Base-by-base conservation (phyloP, 2,329 filamentous ascomycete genomes). In the Hypoxylon sp. region DNA sequence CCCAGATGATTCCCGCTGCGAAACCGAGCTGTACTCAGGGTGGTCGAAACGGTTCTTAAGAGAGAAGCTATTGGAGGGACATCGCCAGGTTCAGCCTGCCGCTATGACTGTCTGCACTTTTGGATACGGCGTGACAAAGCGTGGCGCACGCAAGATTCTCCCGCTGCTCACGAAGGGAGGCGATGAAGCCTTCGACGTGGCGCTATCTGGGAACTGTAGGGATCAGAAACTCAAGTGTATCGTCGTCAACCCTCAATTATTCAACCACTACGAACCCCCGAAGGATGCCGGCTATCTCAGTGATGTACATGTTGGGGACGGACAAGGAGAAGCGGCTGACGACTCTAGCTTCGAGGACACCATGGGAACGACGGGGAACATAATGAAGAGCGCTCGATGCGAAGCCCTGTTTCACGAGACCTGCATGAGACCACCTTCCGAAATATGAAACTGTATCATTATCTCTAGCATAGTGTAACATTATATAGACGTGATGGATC, bases 231-330 rank as follows among this genome's bases (percentile, higher is more conserved):
- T 81, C 30, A 73, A 71, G n/a, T 82, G 80, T 54, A 69, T 82
- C n/a, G 75, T 77, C 2, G 77, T 82, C 27, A 77, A 79, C 54
- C 80, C 79, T 8, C 78, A 81, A 53, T 57, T 81, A 25, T 78
- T 81, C 63, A 75, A 79, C 66, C 76, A 78, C 60, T 79, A 81
- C 64, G 69, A 74, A 33, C 78, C 79, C 6, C 75, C 76, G 6
- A 66, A 64, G 13, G 66, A 72, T 6, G 61, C 71, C 14, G 77
- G 72, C 3, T 73, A 74, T 51, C 22, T 64, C 11, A 74, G 71
- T 22, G 50, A 35, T n/a, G 71, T 73, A 27, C 61, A 70, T 22
- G 62, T 69, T 22, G 72, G 71, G 2, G 67, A 74, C 30, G 70
- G 69, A 4, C 53, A 59, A 30, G 64, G 69, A 10, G 40, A 54